Base-by-base conservation (phyloP, 805 yeast species). In the Nakazawaea ambrosiae region DNA sequence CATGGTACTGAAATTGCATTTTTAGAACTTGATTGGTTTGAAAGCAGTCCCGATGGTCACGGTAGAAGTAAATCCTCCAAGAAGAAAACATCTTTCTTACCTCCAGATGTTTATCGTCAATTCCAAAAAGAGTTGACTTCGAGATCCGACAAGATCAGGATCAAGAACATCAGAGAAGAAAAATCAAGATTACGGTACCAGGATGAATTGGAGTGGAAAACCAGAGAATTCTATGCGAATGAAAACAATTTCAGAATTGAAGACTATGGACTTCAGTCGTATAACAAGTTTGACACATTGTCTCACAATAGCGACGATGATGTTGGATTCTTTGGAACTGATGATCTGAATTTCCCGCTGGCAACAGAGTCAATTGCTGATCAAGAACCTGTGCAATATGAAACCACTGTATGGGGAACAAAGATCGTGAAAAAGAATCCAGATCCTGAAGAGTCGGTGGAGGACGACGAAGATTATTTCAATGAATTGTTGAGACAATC, bases 1-100 rank as follows among this genome's bases (percentile, higher is more conserved):
- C 54, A 75, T 20, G 97, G 97, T 2, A 81, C 96, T 0, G 83
- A 81, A 36, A 57, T 90, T 30, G 94, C 88, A 9, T 78, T 85
- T 45, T 53, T 92, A 38, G 97, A 92, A 49, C 72, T 96, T 36
- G 81, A 86, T 53, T 90, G 97, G 97, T 36, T 49, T 14, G 56
- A 49, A 28, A 37, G 38, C 3, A 22, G 25, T 5, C 10, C 11
- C 14, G 25, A 18, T 63, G 57, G 46, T 63, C 57, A 40, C 9
- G 55, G 39, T 35, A 9, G 39, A 45, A 17, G 42, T 43, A 36
- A 57, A 55, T 37, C 52, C 26, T 11, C 28, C n/a, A 24, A 16
- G 11, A 35, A 47, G 20, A 41, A 44, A 18, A 28, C 27, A 36
- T 50, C 50, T 11, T 37, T 53, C 24, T 49, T 72, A 6, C 69